Evolutionary conservation across 345 rosid species (phyloP).

Genomic region (Hibiscus mutabilis): DNA sequence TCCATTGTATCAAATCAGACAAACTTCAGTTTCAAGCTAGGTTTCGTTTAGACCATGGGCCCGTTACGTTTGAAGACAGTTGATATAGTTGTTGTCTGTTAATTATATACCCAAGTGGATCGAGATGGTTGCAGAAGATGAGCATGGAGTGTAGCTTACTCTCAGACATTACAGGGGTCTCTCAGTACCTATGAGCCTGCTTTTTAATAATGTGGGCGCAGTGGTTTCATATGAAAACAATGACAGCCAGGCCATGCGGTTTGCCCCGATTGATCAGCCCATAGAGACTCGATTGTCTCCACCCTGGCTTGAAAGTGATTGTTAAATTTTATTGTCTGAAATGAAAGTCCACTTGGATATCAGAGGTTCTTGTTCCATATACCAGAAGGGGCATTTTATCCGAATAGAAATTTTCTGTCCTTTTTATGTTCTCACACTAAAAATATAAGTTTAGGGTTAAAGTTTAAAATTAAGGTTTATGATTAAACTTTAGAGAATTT

Average conservation of each 20-base stretch:
- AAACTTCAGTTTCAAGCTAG: too few species aligned
- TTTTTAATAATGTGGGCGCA: constrained; percentile 17
- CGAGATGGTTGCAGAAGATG: constrained; percentile 6
- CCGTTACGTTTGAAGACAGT: background rate
- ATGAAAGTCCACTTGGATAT: background rate
- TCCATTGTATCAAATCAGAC: background rate
- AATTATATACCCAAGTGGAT: background rate
- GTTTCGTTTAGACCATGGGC: background rate
- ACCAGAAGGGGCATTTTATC: too few species aligned
- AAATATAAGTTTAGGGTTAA: too few species aligned
- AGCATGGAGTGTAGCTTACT: constrained; percentile 12
- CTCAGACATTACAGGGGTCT: constrained; percentile 13
- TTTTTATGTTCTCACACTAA: too few species aligned
- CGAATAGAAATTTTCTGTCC: too few species aligned
- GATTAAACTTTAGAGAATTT: too few species aligned
- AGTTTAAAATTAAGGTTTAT: too few species aligned
- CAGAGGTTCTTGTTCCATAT: too few species aligned
- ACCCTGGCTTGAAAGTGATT: constrained; percentile 33
- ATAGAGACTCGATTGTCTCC: constrained; percentile 18
- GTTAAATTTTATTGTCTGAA: background rate
- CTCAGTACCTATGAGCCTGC: background rate
- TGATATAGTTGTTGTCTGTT: background rate
- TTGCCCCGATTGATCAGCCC: constrained; percentile 15
- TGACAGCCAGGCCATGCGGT: constrained; percentile 27
- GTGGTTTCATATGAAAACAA: constrained; percentile 4